Evolutionary conservation across 345 rosid genomes (phyloP), one percentile per base, ranked within the genome.

Genomic region (Clarkia xantiana): DNA sequence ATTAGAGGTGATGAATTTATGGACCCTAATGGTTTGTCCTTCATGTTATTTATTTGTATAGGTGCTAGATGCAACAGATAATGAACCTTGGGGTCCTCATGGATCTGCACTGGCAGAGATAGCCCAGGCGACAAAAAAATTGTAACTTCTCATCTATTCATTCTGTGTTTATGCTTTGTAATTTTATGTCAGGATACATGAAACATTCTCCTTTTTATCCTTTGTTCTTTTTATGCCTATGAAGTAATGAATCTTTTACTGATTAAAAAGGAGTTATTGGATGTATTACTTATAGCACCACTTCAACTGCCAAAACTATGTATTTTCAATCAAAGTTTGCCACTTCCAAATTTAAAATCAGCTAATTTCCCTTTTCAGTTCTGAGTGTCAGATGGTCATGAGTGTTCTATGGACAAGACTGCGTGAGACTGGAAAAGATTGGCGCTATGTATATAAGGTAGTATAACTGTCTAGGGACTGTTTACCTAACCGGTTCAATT

Each of bases 21-120:
- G 34, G 41, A 14, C 39, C 36, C 36, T 29, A 29, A 29, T 29
- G 36, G 36, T 6, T 14, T 49, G 14, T 23, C 10, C 20, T n/a
- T 29, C 25, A 52, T 38, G 46, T 38, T 51, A 2, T 14, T 56
- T 63, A 45, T 56, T 51, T 51, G 45, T 63, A 42, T 71, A 91
- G 98, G 98, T 80, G 53, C 59, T 91, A 70, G 98, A 91, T 80
- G 95, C 99, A n/a, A 93, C 95, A 17, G 95, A 93, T 70, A 71
- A 84, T 62, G 99, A 83, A 52, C 99, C 96, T 53, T 93, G 99
- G 99, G 99, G 96, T 66, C 99, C 96, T 19, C 99, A 87, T 62
- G 96, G 96, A 18, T 68, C 96, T 65, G 94, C 77, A 56, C 64
- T 87, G 76, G 87, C 94, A 4, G 99, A 93, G 69, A 82, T 93